These are phyloP conservation scores for Durotheca rogersii DNA, from an alignment of 495 filamentous ascomycete species.

Conservation along the genomic window DNA sequence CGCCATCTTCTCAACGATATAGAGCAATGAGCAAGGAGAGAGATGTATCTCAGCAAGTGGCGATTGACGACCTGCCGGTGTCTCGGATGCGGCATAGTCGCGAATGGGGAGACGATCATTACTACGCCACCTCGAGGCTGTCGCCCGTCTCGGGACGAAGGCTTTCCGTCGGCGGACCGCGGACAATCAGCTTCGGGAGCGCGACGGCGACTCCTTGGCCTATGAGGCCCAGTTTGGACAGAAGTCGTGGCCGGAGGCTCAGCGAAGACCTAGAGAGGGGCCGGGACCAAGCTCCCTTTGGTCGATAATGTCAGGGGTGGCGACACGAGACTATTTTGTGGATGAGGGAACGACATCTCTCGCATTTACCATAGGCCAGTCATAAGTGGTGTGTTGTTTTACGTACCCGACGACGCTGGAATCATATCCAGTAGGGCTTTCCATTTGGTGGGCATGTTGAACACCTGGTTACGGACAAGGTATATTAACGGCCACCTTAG, in stretches of 20 bases:
- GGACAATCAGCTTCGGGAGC: conserved; percentile 25
- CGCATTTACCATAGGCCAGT: no score
- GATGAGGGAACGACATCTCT: no score
- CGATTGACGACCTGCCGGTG: not conserved
- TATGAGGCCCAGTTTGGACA: conserved; percentile 19
- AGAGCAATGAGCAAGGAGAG: conserved; percentile 1
- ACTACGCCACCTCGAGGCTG: conserved; percentile 12
- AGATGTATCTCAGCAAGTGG: not conserved
- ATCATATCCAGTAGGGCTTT: no score
- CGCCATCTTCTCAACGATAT: conserved; percentile 21
- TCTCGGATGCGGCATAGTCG: conserved; percentile 12
- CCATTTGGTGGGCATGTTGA: no score
- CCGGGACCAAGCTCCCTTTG: not conserved
- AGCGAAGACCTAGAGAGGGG: conserved; percentile 34
- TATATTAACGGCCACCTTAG: no score
- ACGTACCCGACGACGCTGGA: no score
- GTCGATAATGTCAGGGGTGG: no score
- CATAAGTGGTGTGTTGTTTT: no score
- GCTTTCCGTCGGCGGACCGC: conserved; percentile 2
- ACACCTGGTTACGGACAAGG: no score
- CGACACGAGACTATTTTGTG: no score
- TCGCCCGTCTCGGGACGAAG: conserved; percentile 18
- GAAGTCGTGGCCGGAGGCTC: conserved; percentile 14
- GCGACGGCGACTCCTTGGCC: conserved; percentile 19
- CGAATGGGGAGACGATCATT: conserved; percentile 24